phyloP scores from a whole-genome alignment of 176 grass and related monocot species.

The Ensete glaucum region DNA sequence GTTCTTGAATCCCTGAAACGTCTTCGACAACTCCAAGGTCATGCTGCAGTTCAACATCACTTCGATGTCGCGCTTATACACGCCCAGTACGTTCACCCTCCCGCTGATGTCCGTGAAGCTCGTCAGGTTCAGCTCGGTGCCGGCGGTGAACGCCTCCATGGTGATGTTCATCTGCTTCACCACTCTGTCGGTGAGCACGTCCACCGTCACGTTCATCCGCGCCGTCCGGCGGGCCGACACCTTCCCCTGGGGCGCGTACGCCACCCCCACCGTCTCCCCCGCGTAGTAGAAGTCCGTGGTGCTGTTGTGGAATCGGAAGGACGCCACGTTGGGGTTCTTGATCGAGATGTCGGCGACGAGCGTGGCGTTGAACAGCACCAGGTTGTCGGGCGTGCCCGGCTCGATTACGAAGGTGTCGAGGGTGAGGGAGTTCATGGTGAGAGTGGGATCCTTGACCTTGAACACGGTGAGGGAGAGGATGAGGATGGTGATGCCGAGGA shows the following conservation, averaged over 20 bases:
- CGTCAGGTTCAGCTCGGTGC: conserved; percentile 34
- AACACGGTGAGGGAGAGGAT: conserved; percentile 45
- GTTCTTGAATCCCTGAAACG: too few relatives aligned
- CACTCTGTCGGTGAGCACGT: conserved; percentile 35
- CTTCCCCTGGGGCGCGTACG: conserved; percentile 26
- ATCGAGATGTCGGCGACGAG: conserved; percentile 30
- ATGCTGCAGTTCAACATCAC: conserved; percentile 7
- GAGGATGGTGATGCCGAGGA: conserved; percentile 28
- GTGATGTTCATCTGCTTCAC: conserved; percentile 24
- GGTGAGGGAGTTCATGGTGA: conserved; percentile 37
- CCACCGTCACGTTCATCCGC: conserved; percentile 50
- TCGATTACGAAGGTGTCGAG: conserved; percentile 12
- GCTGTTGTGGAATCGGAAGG: conserved; percentile 39
- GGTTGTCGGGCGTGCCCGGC: background rate
- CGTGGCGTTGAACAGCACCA: conserved; percentile 40
- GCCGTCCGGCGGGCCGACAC: conserved; percentile 37
- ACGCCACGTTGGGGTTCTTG: conserved; percentile 47
- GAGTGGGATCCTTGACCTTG: conserved; percentile 35
- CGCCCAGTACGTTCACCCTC: conserved; percentile 36
- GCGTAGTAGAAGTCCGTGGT: conserved; percentile 39
- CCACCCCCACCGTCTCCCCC: conserved; percentile 21
- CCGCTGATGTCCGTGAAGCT: conserved; percentile 41
- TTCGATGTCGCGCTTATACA: conserved; percentile 14
- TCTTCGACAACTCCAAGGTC: background rate
- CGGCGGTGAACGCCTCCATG: conserved; percentile 20